Conservation (phyloP, 345 rosid genomes). For the Gossypium stocksii region DNA sequence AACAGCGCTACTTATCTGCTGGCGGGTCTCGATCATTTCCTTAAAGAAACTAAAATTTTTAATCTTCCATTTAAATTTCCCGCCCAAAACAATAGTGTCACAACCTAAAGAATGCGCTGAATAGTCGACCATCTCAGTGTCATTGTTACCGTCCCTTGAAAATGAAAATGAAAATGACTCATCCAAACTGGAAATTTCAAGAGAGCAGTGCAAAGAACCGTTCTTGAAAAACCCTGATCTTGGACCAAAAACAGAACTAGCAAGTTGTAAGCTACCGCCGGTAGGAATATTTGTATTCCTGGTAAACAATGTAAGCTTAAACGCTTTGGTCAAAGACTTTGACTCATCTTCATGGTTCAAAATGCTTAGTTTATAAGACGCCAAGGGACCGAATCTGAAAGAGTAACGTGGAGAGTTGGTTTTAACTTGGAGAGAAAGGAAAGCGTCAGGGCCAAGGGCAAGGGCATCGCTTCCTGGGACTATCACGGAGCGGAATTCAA, state of each 20-base stretch:
- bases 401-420: not conserved
- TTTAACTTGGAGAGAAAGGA: not conserved
- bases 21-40: constrained; percentile 78
- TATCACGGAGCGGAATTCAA: not conserved
- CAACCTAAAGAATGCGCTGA: not conserved
- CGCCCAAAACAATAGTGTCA: not conserved
- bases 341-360: not conserved
- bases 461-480: not conserved
- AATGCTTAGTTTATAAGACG: not conserved
- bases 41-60: constrained; percentile 64
- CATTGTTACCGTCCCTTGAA: not conserved
- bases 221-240: not conserved
- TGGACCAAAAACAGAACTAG: not conserved
- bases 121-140: not conserved
- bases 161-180: not conserved
- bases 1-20: constrained; percentile 92
- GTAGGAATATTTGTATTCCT: not conserved
- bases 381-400: not conserved
- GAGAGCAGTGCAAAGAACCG: not conserved
- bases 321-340: not conserved
- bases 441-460: no score
- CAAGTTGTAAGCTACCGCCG: not conserved
- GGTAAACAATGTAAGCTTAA: not conserved
- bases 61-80: constrained; percentile 2
- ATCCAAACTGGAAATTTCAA: not conserved